Percentiles rank a stretch among this genome's conserved stretches.
Conservation (phyloP, 23 red algal species). For the Pyropia haitanensis region DNA sequence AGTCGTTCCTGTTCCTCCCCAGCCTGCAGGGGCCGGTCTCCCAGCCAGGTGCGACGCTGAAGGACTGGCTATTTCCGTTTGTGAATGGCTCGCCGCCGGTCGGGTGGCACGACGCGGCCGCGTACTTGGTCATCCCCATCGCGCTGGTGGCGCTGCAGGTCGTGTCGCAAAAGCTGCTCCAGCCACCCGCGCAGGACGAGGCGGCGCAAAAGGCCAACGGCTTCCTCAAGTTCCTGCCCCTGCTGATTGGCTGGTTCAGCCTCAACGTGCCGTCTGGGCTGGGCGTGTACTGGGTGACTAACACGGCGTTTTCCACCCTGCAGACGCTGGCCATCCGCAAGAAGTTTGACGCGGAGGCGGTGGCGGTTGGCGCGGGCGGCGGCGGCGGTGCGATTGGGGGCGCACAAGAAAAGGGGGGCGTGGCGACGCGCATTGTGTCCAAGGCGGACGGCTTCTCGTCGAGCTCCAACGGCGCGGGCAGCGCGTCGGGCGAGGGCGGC, state of each 20-base stretch:
- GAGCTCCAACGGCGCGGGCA: too few relatives aligned
- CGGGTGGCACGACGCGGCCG: slow-evolving; percentile 95
- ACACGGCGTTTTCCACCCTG: slow-evolving; percentile 76
- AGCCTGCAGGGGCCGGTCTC: slow-evolving; percentile 88
- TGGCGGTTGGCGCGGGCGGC: neutral
- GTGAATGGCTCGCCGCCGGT: slow-evolving; percentile 87
- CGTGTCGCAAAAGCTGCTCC: slow-evolving; percentile 63
- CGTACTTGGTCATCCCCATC: slow-evolving; percentile 78
- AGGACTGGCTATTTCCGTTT: slow-evolving; percentile 93
- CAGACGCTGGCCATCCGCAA: slow-evolving; percentile 84
- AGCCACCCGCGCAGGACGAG: slow-evolving; percentile 55
- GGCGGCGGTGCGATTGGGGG: slow-evolving; percentile 1
- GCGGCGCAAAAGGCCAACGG: slow-evolving; percentile 42
- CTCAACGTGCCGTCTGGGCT: slow-evolving; percentile 92
- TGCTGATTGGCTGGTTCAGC: slow-evolving; percentile 97
- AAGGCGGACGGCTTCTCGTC: too few relatives aligned
- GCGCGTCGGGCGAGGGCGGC: too few relatives aligned
- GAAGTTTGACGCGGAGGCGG: slow-evolving; percentile 15
- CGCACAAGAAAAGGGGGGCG: slow-evolving; percentile 5
- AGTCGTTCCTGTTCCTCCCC: slow-evolving; percentile 91
- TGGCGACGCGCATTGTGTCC: too few relatives aligned
- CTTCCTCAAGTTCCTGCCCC: slow-evolving; percentile 88
- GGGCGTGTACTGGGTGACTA: slow-evolving; percentile 98
- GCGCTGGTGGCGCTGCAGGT: slow-evolving; percentile 75
- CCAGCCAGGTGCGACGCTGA: slow-evolving; percentile 54